Base-by-base conservation (phyloP, 202 grass and related monocot genomes). In the Miscanthus sacchariflorus region DNA sequence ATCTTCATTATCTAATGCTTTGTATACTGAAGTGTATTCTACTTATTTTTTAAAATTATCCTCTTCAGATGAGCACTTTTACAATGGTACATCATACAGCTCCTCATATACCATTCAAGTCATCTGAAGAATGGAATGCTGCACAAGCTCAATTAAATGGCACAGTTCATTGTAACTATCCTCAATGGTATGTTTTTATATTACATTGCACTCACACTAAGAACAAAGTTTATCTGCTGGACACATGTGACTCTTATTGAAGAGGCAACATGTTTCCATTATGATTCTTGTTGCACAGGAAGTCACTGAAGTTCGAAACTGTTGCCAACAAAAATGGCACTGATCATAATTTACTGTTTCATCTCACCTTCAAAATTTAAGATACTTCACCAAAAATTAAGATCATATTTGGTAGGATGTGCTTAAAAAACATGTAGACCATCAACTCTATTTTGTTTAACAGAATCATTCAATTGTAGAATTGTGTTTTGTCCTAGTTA, bases 31-130 rank as follows among this genome's bases (percentile, higher is more conserved):
- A 83, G n/a, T 68, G 15, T 45, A 77, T 42, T 8, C 58, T 81
- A 36, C 39, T 74, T 76, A 13, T 86, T 2, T 48, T 43, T 82
- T 87, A 43, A 5, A 69, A 65, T 65, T 38, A 33, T 70, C 76
- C 86, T 84, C 33, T 90, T 87, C 90, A 99, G 96, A 99, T 99
- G 96, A 99, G 96, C 78, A 99, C 94, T 49, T 99, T 96, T 80
- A 99, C 96, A 45, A 99, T 96, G 96, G 92, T 99, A 72, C 96
- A 99, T 93, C 96, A 99, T 89, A 99, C 96, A 71, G 94, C 96
- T 84, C 96, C 96, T 67, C 94, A 99, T 87, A 99, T 99, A 89
- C 96, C 96, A 56, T 99, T 99, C 88, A 99, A 99, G 92, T 79
- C 88, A 78, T 83, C 96, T 73, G 89, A 96, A 92, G 94, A 99